Evolutionary conservation across 345 rosid genomes (phyloP).

Genomic region (Trapa incisa): DNA sequence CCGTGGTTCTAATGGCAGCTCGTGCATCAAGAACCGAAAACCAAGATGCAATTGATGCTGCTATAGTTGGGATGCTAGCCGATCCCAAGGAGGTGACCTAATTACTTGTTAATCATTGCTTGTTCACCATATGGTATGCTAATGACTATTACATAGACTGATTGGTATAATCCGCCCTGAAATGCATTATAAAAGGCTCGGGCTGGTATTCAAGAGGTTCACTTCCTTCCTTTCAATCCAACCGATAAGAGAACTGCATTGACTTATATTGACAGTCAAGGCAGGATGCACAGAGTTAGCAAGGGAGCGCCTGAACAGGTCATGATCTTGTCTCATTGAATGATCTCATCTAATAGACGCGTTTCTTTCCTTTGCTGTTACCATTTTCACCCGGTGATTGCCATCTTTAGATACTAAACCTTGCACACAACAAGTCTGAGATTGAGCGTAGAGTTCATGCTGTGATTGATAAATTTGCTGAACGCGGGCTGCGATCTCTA

Average conservation of each 20-base stretch:
- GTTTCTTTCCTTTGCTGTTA: too few species aligned
- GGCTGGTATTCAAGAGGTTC: slow-evolving; percentile 84
- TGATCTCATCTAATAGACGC: too few species aligned
- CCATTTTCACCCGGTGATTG: too few species aligned
- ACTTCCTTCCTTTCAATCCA: slow-evolving; percentile 96
- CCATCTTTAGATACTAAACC: slow-evolving; percentile 58
- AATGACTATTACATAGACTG: neutral
- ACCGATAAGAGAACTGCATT: slow-evolving; percentile 96
- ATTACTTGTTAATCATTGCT: neutral
- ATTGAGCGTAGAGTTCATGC: slow-evolving; percentile 90
- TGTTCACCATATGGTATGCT: neutral
- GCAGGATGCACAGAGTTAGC: slow-evolving; percentile 95
- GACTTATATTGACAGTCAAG: slow-evolving; percentile 60
- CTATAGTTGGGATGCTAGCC: slow-evolving; percentile 92
- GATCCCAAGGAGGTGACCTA: slow-evolving; percentile 79
- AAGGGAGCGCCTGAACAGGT: slow-evolving; percentile 99
- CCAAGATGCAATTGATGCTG: slow-evolving; percentile 96
- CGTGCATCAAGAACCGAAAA: slow-evolving; percentile 85
- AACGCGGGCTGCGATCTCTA: slow-evolving; percentile 88
- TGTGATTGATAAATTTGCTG: slow-evolving; percentile 91
- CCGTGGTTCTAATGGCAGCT: slow-evolving; percentile 92
- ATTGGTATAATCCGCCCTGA: slow-evolving; percentile 5
- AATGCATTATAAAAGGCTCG: slow-evolving; percentile 50
- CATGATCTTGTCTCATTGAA: slow-evolving; percentile 5
- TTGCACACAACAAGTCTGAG: slow-evolving; percentile 76